phyloP scores from a whole-genome alignment of 2,329 filamentous ascomycete genomes.

The Hymenoscyphus albidus region DNA sequence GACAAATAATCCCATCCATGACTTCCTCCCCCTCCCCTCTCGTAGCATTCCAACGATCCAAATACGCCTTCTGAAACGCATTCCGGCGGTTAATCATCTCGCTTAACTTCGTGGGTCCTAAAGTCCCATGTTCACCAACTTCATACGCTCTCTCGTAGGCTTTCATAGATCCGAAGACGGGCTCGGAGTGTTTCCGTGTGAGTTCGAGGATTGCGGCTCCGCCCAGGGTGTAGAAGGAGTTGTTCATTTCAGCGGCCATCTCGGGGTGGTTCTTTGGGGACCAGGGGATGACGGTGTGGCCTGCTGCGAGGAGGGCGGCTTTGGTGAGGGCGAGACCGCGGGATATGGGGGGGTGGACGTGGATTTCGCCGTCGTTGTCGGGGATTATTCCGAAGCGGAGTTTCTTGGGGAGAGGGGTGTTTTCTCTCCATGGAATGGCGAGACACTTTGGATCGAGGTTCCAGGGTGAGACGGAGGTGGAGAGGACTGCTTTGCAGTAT shows the following conservation, averaged over 20 bases:
- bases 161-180: slow-evolving; percentile 32
- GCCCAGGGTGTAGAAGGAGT: slow-evolving; percentile 35
- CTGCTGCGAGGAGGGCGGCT: slow-evolving; percentile 35
- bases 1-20: slow-evolving; percentile 37
- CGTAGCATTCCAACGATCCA: slow-evolving; percentile 37
- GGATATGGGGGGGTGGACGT: slow-evolving; percentile 38
- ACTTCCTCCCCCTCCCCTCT: slow-evolving; percentile 30
- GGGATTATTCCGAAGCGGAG: slow-evolving; percentile 38
- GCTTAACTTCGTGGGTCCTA: slow-evolving; percentile 31
- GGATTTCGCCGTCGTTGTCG: slow-evolving; percentile 36
- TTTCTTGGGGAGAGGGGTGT: slow-evolving; percentile 35
- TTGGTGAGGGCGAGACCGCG: slow-evolving; percentile 36
- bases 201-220: slow-evolving; percentile 32
- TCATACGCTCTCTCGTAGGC: slow-evolving; percentile 29
- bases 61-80: slow-evolving; percentile 36
- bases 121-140: slow-evolving; percentile 28
- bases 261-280: slow-evolving; percentile 34
- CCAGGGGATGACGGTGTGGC: slow-evolving; percentile 39
- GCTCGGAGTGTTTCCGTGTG: slow-evolving; percentile 30
- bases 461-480: slow-evolving; percentile 35
- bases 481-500: slow-evolving; percentile 37
- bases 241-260: slow-evolving; percentile 30
- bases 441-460: slow-evolving; percentile 38
- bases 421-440: slow-evolving; percentile 38
- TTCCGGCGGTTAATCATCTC: slow-evolving; percentile 35